phyloP scores from a whole-genome alignment of 139 green algal species.

The Coccomyxa sp. region DNA sequence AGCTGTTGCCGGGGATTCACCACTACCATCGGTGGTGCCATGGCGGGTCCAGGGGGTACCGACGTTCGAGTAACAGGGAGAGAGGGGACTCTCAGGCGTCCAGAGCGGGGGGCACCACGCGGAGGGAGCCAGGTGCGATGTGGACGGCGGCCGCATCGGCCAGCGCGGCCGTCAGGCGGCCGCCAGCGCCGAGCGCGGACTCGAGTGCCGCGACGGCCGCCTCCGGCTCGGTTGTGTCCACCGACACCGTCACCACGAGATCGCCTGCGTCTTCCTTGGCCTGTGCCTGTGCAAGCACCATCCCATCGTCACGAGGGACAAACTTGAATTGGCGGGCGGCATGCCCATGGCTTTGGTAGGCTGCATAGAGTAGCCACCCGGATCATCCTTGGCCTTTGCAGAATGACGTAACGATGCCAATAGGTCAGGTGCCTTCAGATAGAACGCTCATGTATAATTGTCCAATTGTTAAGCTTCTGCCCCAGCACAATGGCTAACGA shows the following conservation, averaged over 20 bases:
- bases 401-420: background rate
- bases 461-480: too few species aligned
- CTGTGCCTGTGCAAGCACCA: background rate
- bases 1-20: too few species aligned
- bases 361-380: too few species aligned
- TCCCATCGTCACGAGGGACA: background rate
- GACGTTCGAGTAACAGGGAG: too few species aligned
- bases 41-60: too few species aligned
- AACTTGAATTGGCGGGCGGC: too few species aligned
- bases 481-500: too few species aligned
- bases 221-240: background rate
- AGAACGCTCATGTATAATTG: background rate
- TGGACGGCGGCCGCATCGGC: background rate
- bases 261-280: background rate
- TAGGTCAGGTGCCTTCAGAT: background rate
- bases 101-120: background rate
- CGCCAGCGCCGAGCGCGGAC: background rate
- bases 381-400: background rate
- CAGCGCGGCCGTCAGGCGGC: background rate
- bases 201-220: background rate
- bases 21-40: too few species aligned
- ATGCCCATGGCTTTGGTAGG: too few species aligned
- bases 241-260: background rate
- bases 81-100: background rate
- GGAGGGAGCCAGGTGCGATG: background rate